Base-by-base conservation (phyloP, 2,329 filamentous ascomycete genomes). In the Setomelanomma holmii region DNA sequence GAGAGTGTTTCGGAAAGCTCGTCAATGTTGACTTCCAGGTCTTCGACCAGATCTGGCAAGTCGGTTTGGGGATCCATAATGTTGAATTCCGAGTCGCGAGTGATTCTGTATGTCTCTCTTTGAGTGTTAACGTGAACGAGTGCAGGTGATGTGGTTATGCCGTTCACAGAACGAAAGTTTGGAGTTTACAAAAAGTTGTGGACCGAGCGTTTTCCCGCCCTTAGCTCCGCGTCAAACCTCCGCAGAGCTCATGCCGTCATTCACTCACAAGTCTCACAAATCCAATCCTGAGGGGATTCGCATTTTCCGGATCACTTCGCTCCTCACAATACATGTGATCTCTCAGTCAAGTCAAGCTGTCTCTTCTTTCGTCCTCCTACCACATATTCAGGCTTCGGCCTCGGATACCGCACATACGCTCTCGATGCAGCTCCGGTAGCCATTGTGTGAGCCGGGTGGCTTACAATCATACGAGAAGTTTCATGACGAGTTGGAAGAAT, bases 1-100 rank as follows among this genome's bases (percentile, higher is more conserved):
- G 84, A 77, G 22, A 98, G 81, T 4, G 84, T 81, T 30, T 87
- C 84, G 70, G 96, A 86, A 40, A 98, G 83, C 49, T 88, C 84
- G 75, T 96, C 90, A 44, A 98, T 84, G 71, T 92, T 86, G 62
- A 85, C 84, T 61, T 91, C 88, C 45, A 97, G 85, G 72, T 87
- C 84, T 65, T 89, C 86, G 44, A 96, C 79, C 45, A 90, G 83
- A 23, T 88, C 84, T 8, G 82, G 76, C 46, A 95, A 80, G 67
- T 89, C 62, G 49, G 45, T 82, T 58, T 77, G 58, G 14, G 78
- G 72, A 34, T 86, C 83, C 83, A 86, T 85, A 47, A 21, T 50
- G 40, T 39, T 16, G n/a, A n/a, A n/a, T n/a, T n/a, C n/a, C n/a
- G n/a, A n/a, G n/a, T n/a, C n/a, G n/a, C n/a, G n/a, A 20, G 39